Evolutionary conservation across 805 yeast genomes (phyloP).

Genomic region (Metschnikowia amazonensis): DNA sequence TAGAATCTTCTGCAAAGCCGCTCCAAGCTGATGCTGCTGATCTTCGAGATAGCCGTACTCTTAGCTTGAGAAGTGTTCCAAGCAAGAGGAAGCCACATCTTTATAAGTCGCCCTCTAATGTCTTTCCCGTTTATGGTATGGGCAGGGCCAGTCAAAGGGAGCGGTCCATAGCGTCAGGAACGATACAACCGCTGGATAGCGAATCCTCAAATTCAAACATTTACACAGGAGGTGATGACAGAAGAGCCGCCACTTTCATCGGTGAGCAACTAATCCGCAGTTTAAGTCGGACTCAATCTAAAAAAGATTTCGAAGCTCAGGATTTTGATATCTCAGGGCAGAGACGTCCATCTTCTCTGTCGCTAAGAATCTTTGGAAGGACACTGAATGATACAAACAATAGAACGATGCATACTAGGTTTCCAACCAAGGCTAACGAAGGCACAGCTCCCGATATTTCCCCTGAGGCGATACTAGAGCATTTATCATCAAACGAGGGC

Average conservation of each 20-base stretch:
- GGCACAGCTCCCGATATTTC: slow-evolving; percentile 6
- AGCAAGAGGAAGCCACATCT: slow-evolving; percentile 1
- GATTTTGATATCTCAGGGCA: neutral
- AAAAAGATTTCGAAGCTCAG: slow-evolving; percentile 12
- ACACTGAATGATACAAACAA: neutral
- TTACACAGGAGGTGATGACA: neutral
- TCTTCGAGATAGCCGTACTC: neutral
- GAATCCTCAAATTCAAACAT: neutral
- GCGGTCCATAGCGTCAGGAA: slow-evolving; percentile 48
- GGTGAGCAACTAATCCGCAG: slow-evolving; percentile 14
- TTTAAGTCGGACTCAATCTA: slow-evolving; percentile 11
- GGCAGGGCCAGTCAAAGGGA: slow-evolving; percentile 60
- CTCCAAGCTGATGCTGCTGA: neutral
- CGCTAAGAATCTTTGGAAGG: neutral
- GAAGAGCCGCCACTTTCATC: slow-evolving; percentile 13
- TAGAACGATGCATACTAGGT: neutral
- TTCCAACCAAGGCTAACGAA: neutral
- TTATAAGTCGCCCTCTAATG: slow-evolving; percentile 60
- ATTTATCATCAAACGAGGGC: slow-evolving; percentile 3
- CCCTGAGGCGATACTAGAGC: slow-evolving; percentile 9
- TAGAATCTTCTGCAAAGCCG: slow-evolving; percentile 2
- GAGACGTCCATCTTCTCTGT: slow-evolving; percentile 4
- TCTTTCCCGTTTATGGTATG: slow-evolving; percentile 79
- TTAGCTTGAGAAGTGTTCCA: slow-evolving; percentile 3
- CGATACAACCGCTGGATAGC: slow-evolving; percentile 6